Percentiles rank a stretch among this genome's conserved stretches.
These are phyloP conservation scores for Curvularia eragrostidis DNA, from an alignment of 2,329 filamentous ascomycete genomes.

Conservation along the genomic window DNA sequence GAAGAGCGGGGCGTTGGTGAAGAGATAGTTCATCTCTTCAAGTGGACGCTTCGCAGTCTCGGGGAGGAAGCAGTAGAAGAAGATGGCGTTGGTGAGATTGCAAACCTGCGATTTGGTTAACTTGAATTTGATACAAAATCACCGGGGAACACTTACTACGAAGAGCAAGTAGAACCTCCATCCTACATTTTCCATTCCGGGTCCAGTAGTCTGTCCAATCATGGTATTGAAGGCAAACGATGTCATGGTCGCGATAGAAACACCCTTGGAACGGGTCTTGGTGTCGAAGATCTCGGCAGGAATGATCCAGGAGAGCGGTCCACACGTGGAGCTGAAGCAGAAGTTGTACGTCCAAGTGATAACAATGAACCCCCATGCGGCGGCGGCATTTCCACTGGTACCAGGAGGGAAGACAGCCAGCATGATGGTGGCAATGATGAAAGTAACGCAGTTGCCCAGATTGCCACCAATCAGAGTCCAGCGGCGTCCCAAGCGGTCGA, in stretches of 20 bases:
- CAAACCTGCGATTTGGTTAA: slow-evolving; percentile 56
- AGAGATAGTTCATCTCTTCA: slow-evolving; percentile 73
- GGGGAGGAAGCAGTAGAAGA: slow-evolving; percentile 72
- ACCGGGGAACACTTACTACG: slow-evolving; percentile 49
- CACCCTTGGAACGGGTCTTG: slow-evolving; percentile 74
- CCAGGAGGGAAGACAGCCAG: slow-evolving; percentile 68
- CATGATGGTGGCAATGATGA: slow-evolving; percentile 69
- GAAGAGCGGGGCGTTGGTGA: slow-evolving; percentile 69
- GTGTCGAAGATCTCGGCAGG: slow-evolving; percentile 80
- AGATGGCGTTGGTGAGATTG: slow-evolving; percentile 71
- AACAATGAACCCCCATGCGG: slow-evolving; percentile 77
- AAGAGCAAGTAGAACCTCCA: slow-evolving; percentile 68
- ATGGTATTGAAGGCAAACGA: slow-evolving; percentile 79
- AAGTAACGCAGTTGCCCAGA: slow-evolving; percentile 72
- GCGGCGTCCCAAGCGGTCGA: slow-evolving; percentile 74
- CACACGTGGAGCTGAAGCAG: slow-evolving; percentile 73
- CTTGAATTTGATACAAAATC: background rate
- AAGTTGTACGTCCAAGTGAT: slow-evolving; percentile 84
- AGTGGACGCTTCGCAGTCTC: slow-evolving; percentile 70
- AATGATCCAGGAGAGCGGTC: slow-evolving; percentile 70
- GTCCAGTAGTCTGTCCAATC: slow-evolving; percentile 72
- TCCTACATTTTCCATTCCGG: slow-evolving; percentile 62
- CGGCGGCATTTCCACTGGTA: slow-evolving; percentile 58
- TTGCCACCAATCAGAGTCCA: slow-evolving; percentile 77
- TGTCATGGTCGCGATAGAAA: slow-evolving; percentile 75